Conservation (phyloP, 1,139 yeast genomes). For the Candida sanyaensis region DNA sequence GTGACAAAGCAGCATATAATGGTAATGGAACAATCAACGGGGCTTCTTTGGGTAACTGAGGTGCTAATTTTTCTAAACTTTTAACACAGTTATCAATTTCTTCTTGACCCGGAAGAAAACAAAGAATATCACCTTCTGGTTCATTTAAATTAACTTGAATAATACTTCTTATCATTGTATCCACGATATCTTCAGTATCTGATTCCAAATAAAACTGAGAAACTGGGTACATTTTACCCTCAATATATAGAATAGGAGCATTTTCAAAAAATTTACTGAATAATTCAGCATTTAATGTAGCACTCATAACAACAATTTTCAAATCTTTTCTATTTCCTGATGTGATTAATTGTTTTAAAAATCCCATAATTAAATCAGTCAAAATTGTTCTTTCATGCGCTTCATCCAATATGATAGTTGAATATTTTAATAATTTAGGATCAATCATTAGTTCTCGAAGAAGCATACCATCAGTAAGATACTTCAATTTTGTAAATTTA, state of each 20-base stretch:
- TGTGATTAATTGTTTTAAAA: constrained; percentile 75
- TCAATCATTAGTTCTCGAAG: constrained; percentile 98
- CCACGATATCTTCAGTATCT: constrained; percentile 90
- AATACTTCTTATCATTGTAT: constrained; percentile 92
- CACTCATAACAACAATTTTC: constrained; percentile 94
- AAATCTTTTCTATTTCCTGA: constrained; percentile 85
- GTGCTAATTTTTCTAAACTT: constrained; percentile 73
- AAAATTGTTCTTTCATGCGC: constrained; percentile 98
- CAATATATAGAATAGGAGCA: constrained; percentile 94
- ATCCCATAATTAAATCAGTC: constrained; percentile 95
- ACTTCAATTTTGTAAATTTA: constrained; percentile 85
- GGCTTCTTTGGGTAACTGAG: constrained; percentile 71
- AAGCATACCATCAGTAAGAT: constrained; percentile 99
- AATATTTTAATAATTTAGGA: constrained; percentile 74
- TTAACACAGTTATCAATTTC: constrained; percentile 96
- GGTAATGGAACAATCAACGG: constrained; percentile 93
- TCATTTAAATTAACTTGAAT: constrained; percentile 93
- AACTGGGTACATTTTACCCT: constrained; percentile 97
- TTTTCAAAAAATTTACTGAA: constrained; percentile 86
- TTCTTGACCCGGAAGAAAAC: constrained; percentile 95
- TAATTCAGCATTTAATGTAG: constrained; percentile 96
- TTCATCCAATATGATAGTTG: constrained; percentile 93
- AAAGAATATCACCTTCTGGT: constrained; percentile 79
- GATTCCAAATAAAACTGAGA: constrained; percentile 97
- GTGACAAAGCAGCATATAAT: constrained; percentile 93